These are phyloP conservation scores for Aspergillus steynii DNA, from an alignment of 495 filamentous ascomycete genomes.

Conservation along the genomic window DNA sequence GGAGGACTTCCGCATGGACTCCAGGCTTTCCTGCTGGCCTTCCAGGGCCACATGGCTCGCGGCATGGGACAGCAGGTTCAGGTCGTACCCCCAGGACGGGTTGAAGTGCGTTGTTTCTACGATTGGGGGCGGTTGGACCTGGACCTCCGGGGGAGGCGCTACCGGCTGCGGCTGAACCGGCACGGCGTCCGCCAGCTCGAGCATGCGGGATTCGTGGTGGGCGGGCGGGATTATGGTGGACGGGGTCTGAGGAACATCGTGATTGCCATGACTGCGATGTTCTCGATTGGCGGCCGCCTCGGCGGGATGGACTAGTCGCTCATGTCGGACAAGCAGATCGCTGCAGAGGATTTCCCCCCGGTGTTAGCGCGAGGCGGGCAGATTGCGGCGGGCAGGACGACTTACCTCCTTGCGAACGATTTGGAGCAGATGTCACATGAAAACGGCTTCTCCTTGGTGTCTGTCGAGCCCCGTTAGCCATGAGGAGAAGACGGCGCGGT, in stretches of 20 bases:
- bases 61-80: conserved; percentile 51
- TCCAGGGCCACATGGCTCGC: conserved; percentile 52
- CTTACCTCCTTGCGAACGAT: conserved; percentile 53
- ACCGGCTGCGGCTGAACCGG: conserved; percentile 42
- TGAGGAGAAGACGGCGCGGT: conserved; percentile 9
- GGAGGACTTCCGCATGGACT: conserved; percentile 44
- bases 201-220: conserved; percentile 49
- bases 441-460: conserved; percentile 58
- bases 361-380: conserved; percentile 28
- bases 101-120: conserved; percentile 50
- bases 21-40: conserved; percentile 46
- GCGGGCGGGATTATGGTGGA: conserved; percentile 40
- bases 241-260: conserved; percentile 39
- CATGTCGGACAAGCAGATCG: conserved; percentile 70
- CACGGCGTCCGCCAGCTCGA: conserved; percentile 49
- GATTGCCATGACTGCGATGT: conserved; percentile 35
- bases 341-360: conserved; percentile 40
- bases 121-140: conserved; percentile 43
- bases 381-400: conserved; percentile 4
- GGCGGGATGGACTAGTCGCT: conserved; percentile 70
- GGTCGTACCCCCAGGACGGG: conserved; percentile 52
- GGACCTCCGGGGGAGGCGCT: conserved; percentile 39
- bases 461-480: conserved; percentile 37
- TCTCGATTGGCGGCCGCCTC: conserved; percentile 51
- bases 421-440: conserved; percentile 54